Percentiles rank a stretch among this genome's conserved stretches.
Evolutionary conservation across 768 basidiomycete genomes (phyloP).

Genomic region (Fomitopsis serialis): DNA sequence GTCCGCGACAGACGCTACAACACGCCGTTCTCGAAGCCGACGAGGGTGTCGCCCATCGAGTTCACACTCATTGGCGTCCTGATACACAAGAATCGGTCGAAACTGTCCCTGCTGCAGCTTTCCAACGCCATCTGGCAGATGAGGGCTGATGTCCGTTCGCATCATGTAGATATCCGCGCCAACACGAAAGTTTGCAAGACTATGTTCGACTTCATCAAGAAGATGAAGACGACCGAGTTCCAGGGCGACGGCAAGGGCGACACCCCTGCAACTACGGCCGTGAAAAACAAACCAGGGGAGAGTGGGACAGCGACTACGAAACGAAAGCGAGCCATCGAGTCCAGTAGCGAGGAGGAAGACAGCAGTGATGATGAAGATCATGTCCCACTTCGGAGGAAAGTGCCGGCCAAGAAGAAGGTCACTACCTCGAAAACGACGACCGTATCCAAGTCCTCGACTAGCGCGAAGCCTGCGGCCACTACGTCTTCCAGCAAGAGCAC

Average conservation of each 20-base stretch:
- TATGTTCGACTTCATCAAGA: constrained; percentile 47
- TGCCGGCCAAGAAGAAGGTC: neutral
- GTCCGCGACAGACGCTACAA: constrained; percentile 32
- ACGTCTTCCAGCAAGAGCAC: neutral
- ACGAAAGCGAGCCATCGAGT: neutral
- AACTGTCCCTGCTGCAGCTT: constrained; percentile 32
- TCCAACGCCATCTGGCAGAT: constrained; percentile 43
- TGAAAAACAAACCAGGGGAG: neutral
- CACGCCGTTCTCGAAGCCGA: constrained; percentile 32
- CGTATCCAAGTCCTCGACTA: neutral
- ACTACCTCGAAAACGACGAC: neutral
- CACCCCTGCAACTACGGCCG: constrained; percentile 1
- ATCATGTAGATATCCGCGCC: constrained; percentile 58
- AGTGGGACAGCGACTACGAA: constrained; percentile 1
- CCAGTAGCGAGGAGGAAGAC: neutral
- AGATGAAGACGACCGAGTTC: neutral
- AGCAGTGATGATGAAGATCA: neutral
- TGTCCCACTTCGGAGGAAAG: neutral
- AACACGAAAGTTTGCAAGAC: constrained; percentile 53
- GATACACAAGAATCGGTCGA: constrained; percentile 41
- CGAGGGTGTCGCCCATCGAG: constrained; percentile 56
- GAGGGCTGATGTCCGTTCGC: constrained; percentile 46
- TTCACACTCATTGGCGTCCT: constrained; percentile 55
- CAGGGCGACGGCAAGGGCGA: constrained; percentile 9
- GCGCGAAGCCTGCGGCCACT: neutral